Evolutionary conservation across 257 asterid genomes (phyloP).

Genomic region (Marsdenia floribunda): DNA sequence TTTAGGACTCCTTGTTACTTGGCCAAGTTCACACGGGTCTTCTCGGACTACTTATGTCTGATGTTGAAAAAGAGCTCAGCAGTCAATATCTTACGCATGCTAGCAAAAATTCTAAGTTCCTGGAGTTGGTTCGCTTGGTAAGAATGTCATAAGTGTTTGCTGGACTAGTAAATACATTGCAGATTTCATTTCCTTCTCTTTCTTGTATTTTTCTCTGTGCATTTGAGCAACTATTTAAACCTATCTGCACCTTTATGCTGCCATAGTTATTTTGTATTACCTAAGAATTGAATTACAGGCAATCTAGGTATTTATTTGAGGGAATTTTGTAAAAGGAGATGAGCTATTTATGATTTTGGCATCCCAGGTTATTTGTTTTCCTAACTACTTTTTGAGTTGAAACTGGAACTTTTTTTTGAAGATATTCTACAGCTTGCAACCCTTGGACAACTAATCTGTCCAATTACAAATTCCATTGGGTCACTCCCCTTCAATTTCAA

Average conservation of each 20-base stretch:
- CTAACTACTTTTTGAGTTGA: neutral
- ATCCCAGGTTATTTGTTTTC: neutral
- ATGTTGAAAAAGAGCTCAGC: slow-evolving; percentile 56
- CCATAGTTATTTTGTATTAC: neutral
- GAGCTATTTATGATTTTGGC: neutral
- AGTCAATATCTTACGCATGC: slow-evolving; percentile 50
- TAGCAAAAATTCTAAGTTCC: slow-evolving; percentile 74
- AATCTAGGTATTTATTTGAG: neutral
- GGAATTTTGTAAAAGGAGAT: neutral
- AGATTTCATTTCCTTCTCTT: neutral
- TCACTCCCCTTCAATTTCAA: neutral
- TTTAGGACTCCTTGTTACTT: slow-evolving; percentile 79
- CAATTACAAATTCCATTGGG: neutral
- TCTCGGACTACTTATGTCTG: slow-evolving; percentile 68
- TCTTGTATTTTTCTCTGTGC: neutral
- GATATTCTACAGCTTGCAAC: neutral
- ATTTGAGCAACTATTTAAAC: neutral
- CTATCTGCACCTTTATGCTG: neutral
- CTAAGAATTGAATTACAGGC: neutral
- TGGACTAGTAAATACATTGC: neutral
- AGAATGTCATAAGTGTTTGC: slow-evolving; percentile 18
- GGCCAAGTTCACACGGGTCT: slow-evolving; percentile 84
- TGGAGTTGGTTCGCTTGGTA: slow-evolving; percentile 72
- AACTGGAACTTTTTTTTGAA: neutral
- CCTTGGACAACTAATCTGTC: neutral